phyloP scores from a whole-genome alignment of 1,284 basidiomycete genomes.

The Athelia sp. region DNA sequence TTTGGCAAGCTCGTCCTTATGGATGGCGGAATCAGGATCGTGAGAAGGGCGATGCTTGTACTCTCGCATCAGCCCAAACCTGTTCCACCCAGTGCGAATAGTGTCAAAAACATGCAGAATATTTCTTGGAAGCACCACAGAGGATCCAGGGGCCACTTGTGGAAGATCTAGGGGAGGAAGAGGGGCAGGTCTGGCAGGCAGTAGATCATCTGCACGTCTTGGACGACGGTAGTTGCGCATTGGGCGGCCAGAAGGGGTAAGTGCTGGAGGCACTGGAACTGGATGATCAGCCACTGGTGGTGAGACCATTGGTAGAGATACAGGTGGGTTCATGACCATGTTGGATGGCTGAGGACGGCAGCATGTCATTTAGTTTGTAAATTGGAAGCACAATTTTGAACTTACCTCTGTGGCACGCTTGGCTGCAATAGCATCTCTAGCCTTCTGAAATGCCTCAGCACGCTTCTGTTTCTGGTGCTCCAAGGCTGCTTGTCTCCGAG shows the following conservation, averaged over 20 bases:
- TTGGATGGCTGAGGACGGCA: too few species aligned
- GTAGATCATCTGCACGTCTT: conserved; percentile 4
- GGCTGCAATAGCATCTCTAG: too few species aligned
- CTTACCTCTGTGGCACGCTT: too few species aligned
- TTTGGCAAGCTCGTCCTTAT: too few species aligned
- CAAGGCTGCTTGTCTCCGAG: too few species aligned
- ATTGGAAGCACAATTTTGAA: too few species aligned
- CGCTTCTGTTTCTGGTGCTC: too few species aligned
- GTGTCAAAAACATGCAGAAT: conserved; percentile 23
- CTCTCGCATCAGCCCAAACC: conserved; percentile 21
- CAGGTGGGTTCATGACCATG: background rate
- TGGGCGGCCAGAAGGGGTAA: background rate
- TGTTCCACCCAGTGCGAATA: conserved; percentile 19
- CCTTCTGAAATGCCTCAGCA: too few species aligned
- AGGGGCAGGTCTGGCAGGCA: background rate
- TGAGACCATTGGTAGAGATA: background rate
- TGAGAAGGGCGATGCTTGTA: conserved; percentile 22
- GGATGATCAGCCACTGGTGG: background rate
- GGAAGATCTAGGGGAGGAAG: background rate
- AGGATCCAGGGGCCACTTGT: background rate
- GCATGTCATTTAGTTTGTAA: too few species aligned
- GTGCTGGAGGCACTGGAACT: background rate
- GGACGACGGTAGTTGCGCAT: background rate
- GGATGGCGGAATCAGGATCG: conserved; percentile 19
- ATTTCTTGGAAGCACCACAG: conserved; percentile 9